Base-by-base conservation (phyloP, 306 rosid species). In the Rubus idaeus region DNA sequence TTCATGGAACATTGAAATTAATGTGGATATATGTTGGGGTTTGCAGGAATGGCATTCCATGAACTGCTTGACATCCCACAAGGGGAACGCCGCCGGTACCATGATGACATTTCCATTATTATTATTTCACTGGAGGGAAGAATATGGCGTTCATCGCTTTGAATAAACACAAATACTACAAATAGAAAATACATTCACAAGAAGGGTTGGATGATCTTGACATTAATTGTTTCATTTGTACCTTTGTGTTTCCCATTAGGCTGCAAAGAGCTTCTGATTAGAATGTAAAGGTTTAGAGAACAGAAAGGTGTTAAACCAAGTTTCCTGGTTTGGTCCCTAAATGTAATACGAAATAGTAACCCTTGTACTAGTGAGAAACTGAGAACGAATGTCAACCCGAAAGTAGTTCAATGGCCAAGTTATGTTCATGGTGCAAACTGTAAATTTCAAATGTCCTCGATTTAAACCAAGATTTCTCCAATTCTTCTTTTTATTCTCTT, bases 41-140 rank as follows among this genome's bases (percentile, higher is more conserved):
- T 82, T 89, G 79, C 85, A 94, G 98, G 96, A 16, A 58, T 91
- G 71, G 89, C 88, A 46, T 83, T 94, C 42, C 84, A 87, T 83
- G 94, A 94, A 78, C 79, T 94, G 83, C 93, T 94, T 10, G 93
- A 88, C 52, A 94, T 94, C 68, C 91, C 91, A 30, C 89, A 91
- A 75, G 98, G 98, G 69, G 96, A 90, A 57, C 83, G 96, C 17
- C 92, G 97, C 6, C 77, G 85, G 30, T 94, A 90, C 82, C 98
- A 94, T 44, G 98, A 94, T 57, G 98, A 94, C 70, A 81, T 91
- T 64, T 86, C 97, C 42, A 64, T 91, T 55, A 84, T 91, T 74
- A 73, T 94, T 45, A 84, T 94, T 71, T 90, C 90, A 3, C 78
- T 94, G 46, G 94, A 94, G 78, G 94, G 98, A 51, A 85, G 87